Base-by-base conservation (phyloP, 2,329 filamentous ascomycete genomes). In the Emmonsiellopsis sp. region DNA sequence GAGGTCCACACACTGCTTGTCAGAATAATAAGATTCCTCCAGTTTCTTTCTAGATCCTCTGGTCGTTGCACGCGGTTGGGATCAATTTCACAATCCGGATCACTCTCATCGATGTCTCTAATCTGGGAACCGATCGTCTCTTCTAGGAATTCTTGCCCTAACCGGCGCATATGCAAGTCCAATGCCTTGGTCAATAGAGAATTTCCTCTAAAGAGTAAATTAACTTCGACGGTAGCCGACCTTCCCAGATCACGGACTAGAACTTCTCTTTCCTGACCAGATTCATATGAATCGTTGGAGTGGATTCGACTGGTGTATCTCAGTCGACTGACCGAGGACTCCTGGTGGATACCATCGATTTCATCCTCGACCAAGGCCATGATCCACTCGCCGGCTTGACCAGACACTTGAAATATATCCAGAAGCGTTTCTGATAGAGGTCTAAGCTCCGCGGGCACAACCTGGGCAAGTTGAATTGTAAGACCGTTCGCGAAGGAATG, bases 341-440 rank as follows among this genome's bases (percentile, higher is more conserved):
- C 90, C 64, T 85, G 94, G 53, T 89, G 83, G 14, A 93, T 84
- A 0, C 92, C 92, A 63, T 97, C 93, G 54, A 98, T 97, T 68
- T 98, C 93, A 65, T 97, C 92, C 68, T 98, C 93, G 0, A 96
- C 88, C 42, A 98, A 75, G 2, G 88, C 85, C 77, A 89, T 93
- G 21, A 98, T 79, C 93, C 93, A 98, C 55, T 96, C 89, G 43
- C 80, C 80, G 2, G 88, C 87, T 39, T 82, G 82, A 0, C 88
- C 89, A 2, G 90, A 92, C 2, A 95, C 91, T 65, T 98, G 93
- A 63, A 92, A 98, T 51, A 98, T 95, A 66, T 97, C 94, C 58
- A 97, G 74, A 39, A 97, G 82, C 32, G 87, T 84, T 65, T 96
- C 91, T 2, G 90, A 87, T 7, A 97, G 70, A n/a, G 82, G 79